Percentiles rank a stretch among this genome's conserved stretches.
phyloP scores from a whole-genome alignment of 2,329 filamentous ascomycete species.

The Neopestalotiopsis sp. region DNA sequence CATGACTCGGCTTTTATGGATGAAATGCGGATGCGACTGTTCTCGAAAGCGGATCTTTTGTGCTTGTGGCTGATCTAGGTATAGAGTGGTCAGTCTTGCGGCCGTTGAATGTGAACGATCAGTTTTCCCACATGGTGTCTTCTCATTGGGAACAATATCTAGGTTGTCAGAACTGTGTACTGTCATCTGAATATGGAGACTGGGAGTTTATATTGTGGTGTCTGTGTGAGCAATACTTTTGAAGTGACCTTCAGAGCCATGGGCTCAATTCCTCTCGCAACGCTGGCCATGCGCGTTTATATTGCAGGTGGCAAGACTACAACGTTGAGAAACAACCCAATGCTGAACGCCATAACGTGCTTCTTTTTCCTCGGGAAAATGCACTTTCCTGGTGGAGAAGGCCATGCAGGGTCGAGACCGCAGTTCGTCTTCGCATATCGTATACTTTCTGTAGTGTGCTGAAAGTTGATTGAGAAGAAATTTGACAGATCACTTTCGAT shows the following conservation, averaged over 20 bases:
- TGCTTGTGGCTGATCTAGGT: not conserved
- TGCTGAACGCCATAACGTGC: no score
- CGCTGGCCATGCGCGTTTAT: not conserved
- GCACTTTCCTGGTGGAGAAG: not conserved
- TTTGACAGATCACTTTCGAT: not conserved
- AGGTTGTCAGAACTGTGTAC: no score
- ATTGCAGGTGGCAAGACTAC: not conserved
- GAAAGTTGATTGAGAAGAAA: not conserved
- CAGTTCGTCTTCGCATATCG: not conserved
- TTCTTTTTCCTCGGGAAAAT: not conserved
- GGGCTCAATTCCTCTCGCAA: no score
- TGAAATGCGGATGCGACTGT: not conserved
- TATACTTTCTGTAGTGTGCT: not conserved
- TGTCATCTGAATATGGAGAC: no score
- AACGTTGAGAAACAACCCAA: not conserved
- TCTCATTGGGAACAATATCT: no score
- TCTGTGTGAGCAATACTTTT: no score
- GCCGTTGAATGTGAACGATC: no score
- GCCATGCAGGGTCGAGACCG: not conserved
- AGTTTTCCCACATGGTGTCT: no score
- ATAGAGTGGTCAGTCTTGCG: no score
- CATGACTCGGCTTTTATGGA: constrained; percentile 48
- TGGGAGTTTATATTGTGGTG: no score
- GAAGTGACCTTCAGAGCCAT: no score
- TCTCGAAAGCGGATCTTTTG: no score